These are phyloP conservation scores for Wallemia ichthyophaga DNA, from an alignment of 1,284 basidiomycete genomes.

Conservation along the genomic window DNA sequence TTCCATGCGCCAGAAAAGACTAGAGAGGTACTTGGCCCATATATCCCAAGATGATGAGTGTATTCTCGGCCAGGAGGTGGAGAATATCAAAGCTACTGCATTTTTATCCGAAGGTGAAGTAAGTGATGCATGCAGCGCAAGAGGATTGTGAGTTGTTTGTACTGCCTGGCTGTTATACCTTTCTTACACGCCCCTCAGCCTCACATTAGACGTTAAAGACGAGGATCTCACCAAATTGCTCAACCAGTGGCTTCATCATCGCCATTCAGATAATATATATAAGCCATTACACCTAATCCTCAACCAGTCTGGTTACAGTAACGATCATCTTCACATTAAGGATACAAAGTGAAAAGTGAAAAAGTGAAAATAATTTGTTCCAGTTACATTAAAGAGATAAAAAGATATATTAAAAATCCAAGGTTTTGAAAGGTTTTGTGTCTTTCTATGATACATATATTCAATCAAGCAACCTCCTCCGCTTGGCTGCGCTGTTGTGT, in stretches of 20 bases:
- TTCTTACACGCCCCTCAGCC: neutral
- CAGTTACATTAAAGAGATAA: neutral
- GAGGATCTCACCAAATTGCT: neutral
- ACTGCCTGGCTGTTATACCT: neutral
- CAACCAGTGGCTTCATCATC: neutral
- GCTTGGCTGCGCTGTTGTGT: neutral
- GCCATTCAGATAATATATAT: neutral
- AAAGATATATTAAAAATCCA: neutral
- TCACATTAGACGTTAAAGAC: neutral
- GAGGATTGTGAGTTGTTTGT: neutral
- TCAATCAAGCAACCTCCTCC: neutral
- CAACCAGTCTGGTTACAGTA: neutral
- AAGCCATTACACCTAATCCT: neutral
- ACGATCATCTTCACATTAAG: neutral
- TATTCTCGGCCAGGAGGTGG: neutral
- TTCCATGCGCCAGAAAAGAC: neutral
- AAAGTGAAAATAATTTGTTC: neutral
- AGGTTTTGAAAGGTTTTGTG: no score
- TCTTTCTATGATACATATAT: no score
- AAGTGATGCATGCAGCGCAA: neutral
- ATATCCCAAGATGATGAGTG: neutral
- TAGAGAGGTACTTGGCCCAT: neutral
- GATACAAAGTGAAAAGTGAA: neutral
- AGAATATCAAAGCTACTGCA: neutral
- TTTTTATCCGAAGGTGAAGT: neutral